These are phyloP conservation scores for Umbelopsis ramanniana DNA, from an alignment of 192 early-diverging fungal genomes.

Conservation along the genomic window DNA sequence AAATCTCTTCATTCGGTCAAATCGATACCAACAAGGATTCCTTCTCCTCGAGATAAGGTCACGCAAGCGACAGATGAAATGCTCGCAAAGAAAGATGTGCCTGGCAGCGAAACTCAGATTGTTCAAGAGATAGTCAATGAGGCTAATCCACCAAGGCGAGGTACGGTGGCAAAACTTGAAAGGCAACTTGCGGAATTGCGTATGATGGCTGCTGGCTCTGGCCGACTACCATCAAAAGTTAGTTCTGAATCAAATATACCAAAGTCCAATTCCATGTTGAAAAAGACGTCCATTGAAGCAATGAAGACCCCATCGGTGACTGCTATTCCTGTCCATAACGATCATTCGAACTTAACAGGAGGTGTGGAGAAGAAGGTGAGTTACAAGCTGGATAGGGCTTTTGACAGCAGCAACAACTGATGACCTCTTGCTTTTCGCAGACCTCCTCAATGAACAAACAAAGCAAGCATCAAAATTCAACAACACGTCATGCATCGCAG, in stretches of 20 bases:
- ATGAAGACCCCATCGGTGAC: not conserved
- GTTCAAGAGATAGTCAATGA: not conserved
- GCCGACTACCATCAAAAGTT: not conserved
- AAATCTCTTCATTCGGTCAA: not conserved
- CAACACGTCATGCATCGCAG: not conserved
- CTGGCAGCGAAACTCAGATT: not conserved
- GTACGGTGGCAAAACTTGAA: conserved; percentile 35
- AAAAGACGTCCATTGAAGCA: not conserved
- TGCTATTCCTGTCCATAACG: not conserved
- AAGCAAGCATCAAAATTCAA: not conserved
- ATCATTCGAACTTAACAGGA: not conserved
- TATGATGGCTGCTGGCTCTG: conserved; percentile 10
- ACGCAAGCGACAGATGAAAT: not conserved
- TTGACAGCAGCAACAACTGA: not conserved
- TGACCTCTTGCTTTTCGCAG: no score
- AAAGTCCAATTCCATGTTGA: not conserved
- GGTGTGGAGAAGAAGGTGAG: conserved; percentile 3
- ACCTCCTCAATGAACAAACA: not conserved
- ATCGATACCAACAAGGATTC: not conserved
- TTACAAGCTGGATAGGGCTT: not conserved
- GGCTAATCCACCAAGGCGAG: conserved; percentile 15
- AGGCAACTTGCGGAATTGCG: conserved; percentile 33
- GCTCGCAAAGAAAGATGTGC: not conserved
- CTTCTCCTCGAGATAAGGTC: not conserved
- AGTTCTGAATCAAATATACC: not conserved